These are phyloP conservation scores for Hypomontagnella submonticulosa DNA, from an alignment of 495 filamentous ascomycete species.

Conservation along the genomic window DNA sequence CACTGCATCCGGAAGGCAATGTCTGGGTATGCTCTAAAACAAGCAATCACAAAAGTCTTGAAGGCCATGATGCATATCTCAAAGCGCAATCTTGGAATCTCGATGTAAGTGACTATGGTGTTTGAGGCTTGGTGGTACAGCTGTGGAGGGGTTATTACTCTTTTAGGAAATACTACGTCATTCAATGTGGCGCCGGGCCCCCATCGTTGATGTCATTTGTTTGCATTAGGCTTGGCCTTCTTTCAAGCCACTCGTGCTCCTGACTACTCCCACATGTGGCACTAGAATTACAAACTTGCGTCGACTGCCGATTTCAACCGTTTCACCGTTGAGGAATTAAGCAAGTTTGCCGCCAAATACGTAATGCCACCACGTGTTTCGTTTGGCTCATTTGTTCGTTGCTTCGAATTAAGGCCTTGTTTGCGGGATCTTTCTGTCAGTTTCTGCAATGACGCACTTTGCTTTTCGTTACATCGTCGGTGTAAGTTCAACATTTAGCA, in stretches of 20 bases:
- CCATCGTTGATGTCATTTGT: conserved; percentile 40
- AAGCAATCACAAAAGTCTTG: conserved; percentile 8
- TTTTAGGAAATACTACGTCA: conserved; percentile 45
- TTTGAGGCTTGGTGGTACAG: conserved; percentile 32
- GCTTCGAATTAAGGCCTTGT: background rate
- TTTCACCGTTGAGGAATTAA: background rate
- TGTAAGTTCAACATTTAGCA: no score
- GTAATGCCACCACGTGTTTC: conserved; percentile 13
- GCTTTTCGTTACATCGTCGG: background rate
- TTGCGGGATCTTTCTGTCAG: background rate
- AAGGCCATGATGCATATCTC: conserved; percentile 14
- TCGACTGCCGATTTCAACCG: conserved; percentile 4
- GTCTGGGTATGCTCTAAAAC: background rate
- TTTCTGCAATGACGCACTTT: conserved; percentile 33
- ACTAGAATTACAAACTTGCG: conserved; percentile 1
- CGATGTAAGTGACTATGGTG: conserved; percentile 33
- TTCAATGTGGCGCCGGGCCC: conserved; percentile 24
- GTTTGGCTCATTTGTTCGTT: background rate
- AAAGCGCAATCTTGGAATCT: conserved; percentile 27
- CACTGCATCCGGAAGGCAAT: background rate
- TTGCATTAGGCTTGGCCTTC: conserved; percentile 16
- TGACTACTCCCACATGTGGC: background rate
- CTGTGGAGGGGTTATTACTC: conserved; percentile 25
- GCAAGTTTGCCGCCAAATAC: conserved; percentile 24
- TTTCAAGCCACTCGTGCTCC: conserved; percentile 36